Evolutionary conservation across 768 basidiomycete species (phyloP).

Genomic region (Trametes punicea): DNA sequence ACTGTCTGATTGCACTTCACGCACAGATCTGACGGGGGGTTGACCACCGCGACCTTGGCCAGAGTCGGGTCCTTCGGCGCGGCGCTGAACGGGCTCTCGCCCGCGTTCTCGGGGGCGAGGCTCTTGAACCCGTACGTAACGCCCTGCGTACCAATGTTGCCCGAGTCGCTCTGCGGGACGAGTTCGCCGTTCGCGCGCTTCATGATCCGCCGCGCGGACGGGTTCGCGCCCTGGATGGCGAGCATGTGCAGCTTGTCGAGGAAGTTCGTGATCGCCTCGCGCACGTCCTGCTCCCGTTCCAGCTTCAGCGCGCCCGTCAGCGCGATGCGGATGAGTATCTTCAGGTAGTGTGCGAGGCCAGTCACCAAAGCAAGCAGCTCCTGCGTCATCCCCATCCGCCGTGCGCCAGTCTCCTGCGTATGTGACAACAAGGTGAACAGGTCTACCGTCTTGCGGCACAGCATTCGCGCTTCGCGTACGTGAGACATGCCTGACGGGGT

Average conservation of each 20-base stretch:
- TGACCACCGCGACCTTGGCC: slow-evolving; percentile 52
- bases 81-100: slow-evolving; percentile 72
- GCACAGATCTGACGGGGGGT: slow-evolving; percentile 88
- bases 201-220: slow-evolving; percentile 70
- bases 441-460: slow-evolving; percentile 98
- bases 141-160: slow-evolving; percentile 76
- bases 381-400: slow-evolving; percentile 94
- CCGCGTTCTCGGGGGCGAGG: slow-evolving; percentile 86
- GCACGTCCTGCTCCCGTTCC: slow-evolving; percentile 83
- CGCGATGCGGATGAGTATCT: slow-evolving; percentile 98
- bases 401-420: slow-evolving; percentile 88
- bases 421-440: slow-evolving; percentile 95
- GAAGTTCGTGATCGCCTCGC: slow-evolving; percentile 84
- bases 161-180: slow-evolving; percentile 31
- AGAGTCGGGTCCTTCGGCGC: slow-evolving; percentile 45
- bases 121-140: slow-evolving; percentile 93
- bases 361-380: slow-evolving; percentile 96
- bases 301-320: slow-evolving; percentile 94
- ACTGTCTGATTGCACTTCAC: slow-evolving; percentile 86
- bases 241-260: slow-evolving; percentile 91
- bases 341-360: slow-evolving; percentile 98
- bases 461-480: slow-evolving; percentile 95
- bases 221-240: slow-evolving; percentile 81
- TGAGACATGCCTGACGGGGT: slow-evolving; percentile 82
- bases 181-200: slow-evolving; percentile 71